A percentile compares a stretch with the other conserved stretches of the same genome.
Evolutionary conservation across 768 basidiomycete genomes (phyloP).

Genomic region (Kwoniella botswanensis): DNA sequence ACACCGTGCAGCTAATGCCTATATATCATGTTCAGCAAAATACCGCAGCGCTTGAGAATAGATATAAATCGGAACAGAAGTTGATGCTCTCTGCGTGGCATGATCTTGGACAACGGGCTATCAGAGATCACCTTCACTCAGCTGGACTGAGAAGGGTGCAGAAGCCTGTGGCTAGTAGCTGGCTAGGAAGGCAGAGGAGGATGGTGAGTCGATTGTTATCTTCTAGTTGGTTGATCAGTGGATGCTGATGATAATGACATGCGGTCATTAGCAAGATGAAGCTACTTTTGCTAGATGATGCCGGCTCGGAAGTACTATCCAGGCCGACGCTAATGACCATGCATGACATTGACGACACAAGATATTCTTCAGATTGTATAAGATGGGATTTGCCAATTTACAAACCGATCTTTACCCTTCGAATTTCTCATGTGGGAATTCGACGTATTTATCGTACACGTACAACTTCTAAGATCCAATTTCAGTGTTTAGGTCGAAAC

Average conservation of each 20-base stretch:
- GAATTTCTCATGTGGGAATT: too few species aligned
- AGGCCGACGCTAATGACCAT: too few species aligned
- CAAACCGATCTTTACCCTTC: too few species aligned
- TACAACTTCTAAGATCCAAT: too few species aligned
- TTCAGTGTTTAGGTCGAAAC: too few species aligned
- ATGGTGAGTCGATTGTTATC: slow-evolving; percentile 57
- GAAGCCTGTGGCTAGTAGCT: slow-evolving; percentile 66
- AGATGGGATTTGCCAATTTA: too few species aligned
- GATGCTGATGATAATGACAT: background rate
- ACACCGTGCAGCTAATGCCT: too few species aligned
- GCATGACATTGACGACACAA: too few species aligned
- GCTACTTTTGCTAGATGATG: slow-evolving; percentile 15
- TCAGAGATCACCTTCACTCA: slow-evolving; percentile 66
- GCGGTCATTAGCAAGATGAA: slow-evolving; percentile 22
- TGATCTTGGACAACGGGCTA: slow-evolving; percentile 68
- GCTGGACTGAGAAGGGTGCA: slow-evolving; percentile 62
- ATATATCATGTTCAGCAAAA: slow-evolving; percentile 59
- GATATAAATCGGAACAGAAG: slow-evolving; percentile 77
- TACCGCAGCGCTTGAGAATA: slow-evolving; percentile 64
- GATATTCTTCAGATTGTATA: too few species aligned
- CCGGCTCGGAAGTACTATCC: too few species aligned
- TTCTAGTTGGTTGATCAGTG: background rate
- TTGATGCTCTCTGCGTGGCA: slow-evolving; percentile 80
- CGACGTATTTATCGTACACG: too few species aligned
- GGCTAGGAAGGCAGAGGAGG: slow-evolving; percentile 72